phyloP scores from a whole-genome alignment of 768 basidiomycete species.

The Hebeloma cylindrosporum region DNA sequence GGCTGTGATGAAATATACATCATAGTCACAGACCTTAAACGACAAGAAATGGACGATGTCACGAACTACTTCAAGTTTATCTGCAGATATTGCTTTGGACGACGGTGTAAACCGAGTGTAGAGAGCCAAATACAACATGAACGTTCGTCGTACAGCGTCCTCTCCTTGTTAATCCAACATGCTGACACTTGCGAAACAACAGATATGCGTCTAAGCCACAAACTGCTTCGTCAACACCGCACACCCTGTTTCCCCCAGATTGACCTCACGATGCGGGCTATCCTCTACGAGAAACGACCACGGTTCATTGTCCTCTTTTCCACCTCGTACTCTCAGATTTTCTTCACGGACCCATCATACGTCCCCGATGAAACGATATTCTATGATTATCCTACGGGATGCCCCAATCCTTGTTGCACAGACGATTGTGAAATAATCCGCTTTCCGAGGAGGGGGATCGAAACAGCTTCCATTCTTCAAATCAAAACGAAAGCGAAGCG shows the following conservation, averaged over 20 bases:
- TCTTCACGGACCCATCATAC: constrained; percentile 71
- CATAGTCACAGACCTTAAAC: constrained; percentile 76
- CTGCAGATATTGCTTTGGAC: constrained; percentile 62
- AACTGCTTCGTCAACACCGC: constrained; percentile 65
- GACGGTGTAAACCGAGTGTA: constrained; percentile 62
- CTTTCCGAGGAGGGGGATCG: constrained; percentile 65
- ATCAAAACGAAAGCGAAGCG: constrained; percentile 54
- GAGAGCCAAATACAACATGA: constrained; percentile 68
- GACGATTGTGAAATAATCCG: constrained; percentile 85
- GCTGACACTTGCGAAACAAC: not conserved
- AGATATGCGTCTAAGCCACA: constrained; percentile 71
- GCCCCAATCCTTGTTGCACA: constrained; percentile 75
- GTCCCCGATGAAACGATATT: constrained; percentile 74
- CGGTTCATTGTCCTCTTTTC: constrained; percentile 79
- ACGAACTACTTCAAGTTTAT: constrained; percentile 79
- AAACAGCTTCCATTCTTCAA: constrained; percentile 60
- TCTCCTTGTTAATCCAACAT: constrained; percentile 3
- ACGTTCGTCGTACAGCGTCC: constrained; percentile 45
- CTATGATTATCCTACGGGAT: constrained; percentile 77
- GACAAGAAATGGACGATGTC: constrained; percentile 79
- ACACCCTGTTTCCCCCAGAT: constrained; percentile 82
- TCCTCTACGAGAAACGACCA: constrained; percentile 73
- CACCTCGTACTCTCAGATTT: constrained; percentile 78
- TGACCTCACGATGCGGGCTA: constrained; percentile 73
- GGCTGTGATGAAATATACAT: constrained; percentile 79